These are phyloP conservation scores for Diversispora eburnea DNA, from an alignment of 192 early-diverging fungal species.

Conservation along the genomic window DNA sequence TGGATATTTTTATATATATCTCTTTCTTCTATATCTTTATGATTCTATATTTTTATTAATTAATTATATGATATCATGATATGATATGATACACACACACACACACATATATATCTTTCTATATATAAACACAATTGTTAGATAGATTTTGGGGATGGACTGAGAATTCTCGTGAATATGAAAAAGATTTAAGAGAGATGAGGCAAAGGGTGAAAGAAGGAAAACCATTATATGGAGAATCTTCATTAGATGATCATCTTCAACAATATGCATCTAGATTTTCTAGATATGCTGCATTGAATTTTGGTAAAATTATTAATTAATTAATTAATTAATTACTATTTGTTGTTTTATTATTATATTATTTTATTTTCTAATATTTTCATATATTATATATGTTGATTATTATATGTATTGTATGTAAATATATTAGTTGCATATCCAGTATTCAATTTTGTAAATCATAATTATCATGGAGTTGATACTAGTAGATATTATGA, in stretches of 20 bases:
- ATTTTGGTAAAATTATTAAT: slow-evolving; percentile 47
- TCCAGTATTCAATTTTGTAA: slow-evolving; percentile 77
- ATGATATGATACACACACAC: too few species aligned
- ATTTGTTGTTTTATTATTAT: slow-evolving; percentile 4
- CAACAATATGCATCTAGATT: slow-evolving; percentile 61
- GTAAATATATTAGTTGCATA: slow-evolving; percentile 45
- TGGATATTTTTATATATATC: too few species aligned
- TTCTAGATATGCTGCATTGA: slow-evolving; percentile 64
- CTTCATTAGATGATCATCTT: slow-evolving; percentile 50
- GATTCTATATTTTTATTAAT: not conserved
- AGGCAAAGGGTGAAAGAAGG: slow-evolving; percentile 57
- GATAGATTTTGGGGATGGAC: slow-evolving; percentile 90
- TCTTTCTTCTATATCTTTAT: not conserved
- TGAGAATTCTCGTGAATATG: slow-evolving; percentile 82
- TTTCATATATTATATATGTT: too few species aligned
- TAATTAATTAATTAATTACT: slow-evolving; percentile 2
- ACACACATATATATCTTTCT: slow-evolving; percentile 25
- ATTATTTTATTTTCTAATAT: not conserved
- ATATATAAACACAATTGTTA: slow-evolving; percentile 27
- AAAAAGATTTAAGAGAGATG: slow-evolving; percentile 64
- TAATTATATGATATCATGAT: too few species aligned
- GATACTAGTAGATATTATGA: slow-evolving; percentile 36
- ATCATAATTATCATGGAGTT: slow-evolving; percentile 70
- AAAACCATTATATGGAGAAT: slow-evolving; percentile 63
- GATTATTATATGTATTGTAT: too few species aligned